Conservation (phyloP, 352 stramenopile genomes). For the Poterioochromonas sp. region DNA sequence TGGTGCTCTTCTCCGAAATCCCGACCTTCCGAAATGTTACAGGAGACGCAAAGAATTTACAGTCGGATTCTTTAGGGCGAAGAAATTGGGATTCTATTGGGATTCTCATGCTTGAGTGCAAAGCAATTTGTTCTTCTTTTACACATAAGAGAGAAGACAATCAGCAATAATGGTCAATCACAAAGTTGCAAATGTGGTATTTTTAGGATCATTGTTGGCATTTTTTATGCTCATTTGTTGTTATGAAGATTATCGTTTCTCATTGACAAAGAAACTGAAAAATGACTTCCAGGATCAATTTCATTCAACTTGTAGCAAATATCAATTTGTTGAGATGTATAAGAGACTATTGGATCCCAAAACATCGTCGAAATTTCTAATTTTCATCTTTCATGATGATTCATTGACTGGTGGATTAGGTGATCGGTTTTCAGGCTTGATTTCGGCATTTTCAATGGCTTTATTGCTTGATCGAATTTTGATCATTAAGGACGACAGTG, state of each 20-base stretch:
- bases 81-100: too few relatives aligned
- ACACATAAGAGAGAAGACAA: too few relatives aligned
- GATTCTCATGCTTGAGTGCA: too few relatives aligned
- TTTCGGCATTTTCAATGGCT: not conserved
- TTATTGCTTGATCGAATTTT: not conserved
- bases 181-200: too few relatives aligned
- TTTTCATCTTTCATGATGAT: not conserved
- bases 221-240: too few relatives aligned
- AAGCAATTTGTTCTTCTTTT: too few relatives aligned
- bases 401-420: not conserved
- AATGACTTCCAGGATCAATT: not conserved
- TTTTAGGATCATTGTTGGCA: too few relatives aligned
- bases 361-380: not conserved
- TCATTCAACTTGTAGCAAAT: not conserved
- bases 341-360: not conserved
- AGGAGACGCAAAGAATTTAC: too few relatives aligned
- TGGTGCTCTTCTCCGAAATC: too few relatives aligned
- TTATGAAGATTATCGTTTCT: not conserved
- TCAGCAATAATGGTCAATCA: too few relatives aligned
- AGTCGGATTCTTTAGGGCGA: too few relatives aligned
- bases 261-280: not conserved
- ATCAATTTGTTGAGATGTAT: constrained; percentile 7
- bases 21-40: too few relatives aligned
- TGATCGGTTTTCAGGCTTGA: not conserved
- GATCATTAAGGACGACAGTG: not conserved